Base-by-base conservation (phyloP, 2,329 filamentous ascomycete species). In the Byssoonygena ceratinophila region DNA sequence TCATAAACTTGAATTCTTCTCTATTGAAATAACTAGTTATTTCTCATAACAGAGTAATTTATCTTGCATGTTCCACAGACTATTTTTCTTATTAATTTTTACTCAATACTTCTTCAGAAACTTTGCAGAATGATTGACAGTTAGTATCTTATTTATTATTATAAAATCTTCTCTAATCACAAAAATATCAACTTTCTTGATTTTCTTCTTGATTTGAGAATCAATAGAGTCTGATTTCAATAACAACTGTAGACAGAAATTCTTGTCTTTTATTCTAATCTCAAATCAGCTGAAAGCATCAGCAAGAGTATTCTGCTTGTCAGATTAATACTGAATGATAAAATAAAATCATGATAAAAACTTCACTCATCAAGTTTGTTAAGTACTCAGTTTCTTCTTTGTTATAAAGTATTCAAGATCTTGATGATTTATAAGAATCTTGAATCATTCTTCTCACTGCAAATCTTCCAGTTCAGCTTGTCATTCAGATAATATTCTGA, bases 251-350 rank as follows among this genome's bases (percentile, higher is more conserved):
- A 23, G 6, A 20, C 20, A 9, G 20, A 8, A 9, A 20, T 44
- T 44, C 4, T 44, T 27, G 3, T 6, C 9, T 4, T 44, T 25
- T 5, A 6, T 27, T n/a, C 11, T 12, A 6, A 34, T 29, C 36
- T 47, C 18, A 23, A 9, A 0, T 18, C 29, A 40, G 16, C 22
- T 52, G 80, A 63, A 1, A 71, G 53, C 0, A 75, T 73, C 78
- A 78, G 25, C 37, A 46, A 29, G 32, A n/a, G 25, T 40, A 23
- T 57, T 58, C 29, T 55, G 23, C 11, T 50, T 55, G n/a, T 59
- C 60, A 16, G 54, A 54, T 14, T 55, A 23, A 54, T 63, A 65
- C 25, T 27, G 40, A 31, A 66, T 63, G 14, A 45, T 53, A 48
- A 66, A 66, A 43, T 61, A 54, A 51, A 58, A 64, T 14, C 51